Conservation (phyloP, 345 rosid species). For the Rhodomyrtus tomentosa region DNA sequence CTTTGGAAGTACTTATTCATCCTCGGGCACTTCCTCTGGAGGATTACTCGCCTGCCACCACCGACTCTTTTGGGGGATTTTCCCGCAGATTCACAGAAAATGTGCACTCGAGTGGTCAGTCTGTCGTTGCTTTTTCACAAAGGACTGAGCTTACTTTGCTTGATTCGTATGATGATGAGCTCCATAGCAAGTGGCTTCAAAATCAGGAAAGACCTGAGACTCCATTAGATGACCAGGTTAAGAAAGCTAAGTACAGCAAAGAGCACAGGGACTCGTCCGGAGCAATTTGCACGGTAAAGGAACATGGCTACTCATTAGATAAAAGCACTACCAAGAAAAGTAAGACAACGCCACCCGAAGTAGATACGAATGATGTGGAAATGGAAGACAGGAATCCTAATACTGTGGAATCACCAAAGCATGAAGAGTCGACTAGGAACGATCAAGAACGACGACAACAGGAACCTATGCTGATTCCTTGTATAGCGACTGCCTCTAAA, state of each 20-base stretch:
- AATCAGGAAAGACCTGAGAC: constrained; percentile 8
- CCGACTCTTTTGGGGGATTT: constrained; percentile 7
- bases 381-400: neutral
- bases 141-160: neutral
- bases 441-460: constrained; percentile 14
- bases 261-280: neutral
- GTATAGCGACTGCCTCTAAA: neutral
- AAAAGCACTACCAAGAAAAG: neutral
- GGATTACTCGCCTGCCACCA: constrained; percentile 16
- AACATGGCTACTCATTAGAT: neutral
- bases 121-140: neutral
- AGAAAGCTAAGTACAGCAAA: constrained; percentile 1
- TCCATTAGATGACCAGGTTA: constrained; percentile 6
- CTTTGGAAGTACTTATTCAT: constrained; percentile 76
- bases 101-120: constrained; percentile 9
- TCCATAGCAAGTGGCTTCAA: constrained; percentile 3
- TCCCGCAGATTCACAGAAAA: constrained; percentile 8
- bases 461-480: constrained; percentile 5
- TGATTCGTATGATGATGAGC: constrained; percentile 31
- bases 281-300: neutral
- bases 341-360: neutral
- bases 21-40: constrained; percentile 61
- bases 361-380: neutral
- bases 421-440: constrained; percentile 14
- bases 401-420: constrained; percentile 10